Evolutionary conservation across 306 rosid species (phyloP).

Genomic region (Betula pendula): DNA sequence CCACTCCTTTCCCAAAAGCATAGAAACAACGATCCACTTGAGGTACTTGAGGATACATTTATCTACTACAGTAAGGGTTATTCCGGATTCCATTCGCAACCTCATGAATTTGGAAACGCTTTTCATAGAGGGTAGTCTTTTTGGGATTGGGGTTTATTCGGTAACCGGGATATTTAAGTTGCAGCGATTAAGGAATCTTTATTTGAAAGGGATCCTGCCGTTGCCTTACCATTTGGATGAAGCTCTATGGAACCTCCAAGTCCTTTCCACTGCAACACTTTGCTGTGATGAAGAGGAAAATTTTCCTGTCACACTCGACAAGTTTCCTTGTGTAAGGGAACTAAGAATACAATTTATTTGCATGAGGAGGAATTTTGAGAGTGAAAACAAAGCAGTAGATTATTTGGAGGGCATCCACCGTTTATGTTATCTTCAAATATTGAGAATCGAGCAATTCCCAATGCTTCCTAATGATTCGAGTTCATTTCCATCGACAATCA

Average conservation of each 20-base stretch:
- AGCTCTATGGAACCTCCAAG: background rate
- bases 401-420: too few species aligned
- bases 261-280: background rate
- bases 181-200: background rate
- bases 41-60: background rate
- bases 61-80: background rate
- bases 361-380: rapidly evolving
- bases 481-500: background rate
- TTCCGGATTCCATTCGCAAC: background rate
- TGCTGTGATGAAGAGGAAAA: background rate
- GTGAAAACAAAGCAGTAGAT: rapidly evolving
- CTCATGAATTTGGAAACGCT: background rate
- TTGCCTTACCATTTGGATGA: background rate
- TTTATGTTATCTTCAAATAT: background rate
- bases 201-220: too few species aligned
- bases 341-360: background rate
- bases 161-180: background rate
- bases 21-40: background rate
- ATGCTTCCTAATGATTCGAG: background rate
- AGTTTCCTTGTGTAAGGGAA: background rate
- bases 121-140: too few species aligned
- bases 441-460: background rate
- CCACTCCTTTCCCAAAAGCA: background rate
- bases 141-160: too few species aligned
- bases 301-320: too few species aligned